Evolutionary conservation across 2,329 filamentous ascomycete species (phyloP), one percentile per base, ranked within the genome.

Genomic region (Pyrenochaeta sp.): DNA sequence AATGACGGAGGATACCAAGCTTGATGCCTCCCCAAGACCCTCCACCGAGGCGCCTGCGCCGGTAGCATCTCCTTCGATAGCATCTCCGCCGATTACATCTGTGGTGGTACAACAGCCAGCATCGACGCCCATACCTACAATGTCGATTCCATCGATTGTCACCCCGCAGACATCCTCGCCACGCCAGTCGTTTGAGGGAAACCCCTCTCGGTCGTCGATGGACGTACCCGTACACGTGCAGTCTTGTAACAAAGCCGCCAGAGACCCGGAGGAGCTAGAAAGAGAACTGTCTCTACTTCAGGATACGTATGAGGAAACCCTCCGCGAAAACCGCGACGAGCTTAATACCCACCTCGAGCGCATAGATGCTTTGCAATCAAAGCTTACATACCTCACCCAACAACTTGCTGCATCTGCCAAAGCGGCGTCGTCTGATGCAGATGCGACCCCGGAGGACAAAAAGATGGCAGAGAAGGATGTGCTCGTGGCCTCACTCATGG

Each of bases 301-400:
- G 69, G 72, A 82, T 70, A 79, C 84, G 51, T 79, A 86, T 46
- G 80, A 83, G 47, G 77, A 80, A 30, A 81, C 82, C 0, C 81
- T 87, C 57, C 78, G 79, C 34, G 85, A 88, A 61, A 87, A 91
- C 64, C 90, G 94, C 56, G 91, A 95, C 67, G 95, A 98, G 74
- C 85, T 93, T 40, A 88, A 95, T 69, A 85, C 85, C 48, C 92
- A 97, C 62, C 85, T 94, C 6, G 95, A 99, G 78, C 88, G 91
- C 36, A 95, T 97, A 54, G 95, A 99, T 80, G 91, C 93, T 3
- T 80, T 99, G 1, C 92, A 98, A 75, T 88, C 92, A 6, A 98
- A 99, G 73, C 81, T 99, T 28, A 90, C 93, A 65, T 97, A 96
- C 71, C 81, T 99, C 12, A 89, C 93, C 2, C 90, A 90, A 60